Evolutionary conservation across 805 yeast species (phyloP).

Genomic region (Monosporozyma solicola): DNA sequence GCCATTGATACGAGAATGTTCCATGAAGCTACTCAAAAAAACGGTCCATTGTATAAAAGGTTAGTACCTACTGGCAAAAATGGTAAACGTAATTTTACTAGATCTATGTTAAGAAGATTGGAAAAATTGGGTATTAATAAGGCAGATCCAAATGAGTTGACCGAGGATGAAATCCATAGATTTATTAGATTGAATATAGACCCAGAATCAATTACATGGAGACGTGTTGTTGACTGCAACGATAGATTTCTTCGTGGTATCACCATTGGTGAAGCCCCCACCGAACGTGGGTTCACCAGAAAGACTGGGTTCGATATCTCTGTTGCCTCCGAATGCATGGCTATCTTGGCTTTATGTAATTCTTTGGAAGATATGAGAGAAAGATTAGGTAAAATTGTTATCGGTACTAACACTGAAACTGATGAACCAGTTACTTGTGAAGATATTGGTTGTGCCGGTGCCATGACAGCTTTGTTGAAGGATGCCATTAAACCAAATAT

Average conservation of each 20-base stretch:
- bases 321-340: constrained; percentile 97
- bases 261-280: constrained; percentile 85
- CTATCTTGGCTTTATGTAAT: constrained; percentile 77
- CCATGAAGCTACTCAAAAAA: constrained; percentile 84
- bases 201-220: constrained; percentile 83
- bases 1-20: constrained; percentile 96
- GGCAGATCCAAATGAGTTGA: constrained; percentile 71
- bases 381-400: constrained; percentile 82
- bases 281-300: constrained; percentile 83
- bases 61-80: constrained; percentile 71
- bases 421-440: constrained; percentile 73
- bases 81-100: constrained; percentile 70
- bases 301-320: constrained; percentile 91
- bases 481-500: constrained; percentile 94
- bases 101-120: constrained; percentile 68
- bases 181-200: constrained; percentile 85
- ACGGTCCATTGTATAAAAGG: constrained; percentile 71
- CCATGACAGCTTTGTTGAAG: constrained; percentile 88
- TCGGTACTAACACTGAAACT: constrained; percentile 65
- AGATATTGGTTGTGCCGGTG: constrained; percentile 94
- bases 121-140: constrained; percentile 72
- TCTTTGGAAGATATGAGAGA: constrained; percentile 75
- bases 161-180: constrained; percentile 59
- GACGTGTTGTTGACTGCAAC: constrained; percentile 89
- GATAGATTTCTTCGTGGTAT: constrained; percentile 85